Conservation (phyloP, 768 basidiomycete species). For the Leucocoprinus leucothites region DNA sequence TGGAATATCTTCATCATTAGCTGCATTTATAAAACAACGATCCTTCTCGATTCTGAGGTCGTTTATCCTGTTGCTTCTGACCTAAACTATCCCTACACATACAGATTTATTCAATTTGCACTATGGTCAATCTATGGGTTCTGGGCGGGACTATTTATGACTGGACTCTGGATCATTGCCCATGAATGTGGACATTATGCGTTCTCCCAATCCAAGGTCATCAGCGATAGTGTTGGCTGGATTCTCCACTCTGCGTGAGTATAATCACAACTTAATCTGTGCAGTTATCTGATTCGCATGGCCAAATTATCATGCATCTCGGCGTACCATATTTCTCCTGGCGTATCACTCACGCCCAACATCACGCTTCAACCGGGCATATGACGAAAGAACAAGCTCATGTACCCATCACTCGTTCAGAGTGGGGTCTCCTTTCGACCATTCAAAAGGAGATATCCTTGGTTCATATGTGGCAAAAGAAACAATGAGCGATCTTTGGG, state of each 20-base stretch:
- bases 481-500: slow-evolving; percentile 71
- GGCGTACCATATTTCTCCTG: slow-evolving; percentile 97
- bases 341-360: slow-evolving; percentile 92
- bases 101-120: slow-evolving; percentile 57
- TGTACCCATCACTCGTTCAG: slow-evolving; percentile 82
- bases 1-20: slow-evolving; percentile 76
- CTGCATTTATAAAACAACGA: slow-evolving; percentile 63
- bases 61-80: slow-evolving; percentile 51
- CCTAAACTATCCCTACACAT: slow-evolving; percentile 59
- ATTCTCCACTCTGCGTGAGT: slow-evolving; percentile 80
- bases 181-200: slow-evolving; percentile 97
- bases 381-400: slow-evolving; percentile 96
- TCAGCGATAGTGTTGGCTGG: slow-evolving; percentile 94
- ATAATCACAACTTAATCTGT: slow-evolving; percentile 19
- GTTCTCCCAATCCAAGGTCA: slow-evolving; percentile 86
- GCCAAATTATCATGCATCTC: slow-evolving; percentile 44
- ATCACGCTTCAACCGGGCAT: slow-evolving; percentile 93
- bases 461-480: slow-evolving; percentile 66
- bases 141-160: slow-evolving; percentile 79
- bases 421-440: slow-evolving; percentile 63
- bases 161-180: slow-evolving; percentile 94
- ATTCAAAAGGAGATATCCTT: slow-evolving; percentile 55
- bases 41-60: slow-evolving; percentile 52
- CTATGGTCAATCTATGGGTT: slow-evolving; percentile 84
- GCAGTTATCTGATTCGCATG: slow-evolving; percentile 5